These are phyloP conservation scores for Leishmania turanica DNA, from an alignment of 208 protist species.

Conservation along the genomic window DNA sequence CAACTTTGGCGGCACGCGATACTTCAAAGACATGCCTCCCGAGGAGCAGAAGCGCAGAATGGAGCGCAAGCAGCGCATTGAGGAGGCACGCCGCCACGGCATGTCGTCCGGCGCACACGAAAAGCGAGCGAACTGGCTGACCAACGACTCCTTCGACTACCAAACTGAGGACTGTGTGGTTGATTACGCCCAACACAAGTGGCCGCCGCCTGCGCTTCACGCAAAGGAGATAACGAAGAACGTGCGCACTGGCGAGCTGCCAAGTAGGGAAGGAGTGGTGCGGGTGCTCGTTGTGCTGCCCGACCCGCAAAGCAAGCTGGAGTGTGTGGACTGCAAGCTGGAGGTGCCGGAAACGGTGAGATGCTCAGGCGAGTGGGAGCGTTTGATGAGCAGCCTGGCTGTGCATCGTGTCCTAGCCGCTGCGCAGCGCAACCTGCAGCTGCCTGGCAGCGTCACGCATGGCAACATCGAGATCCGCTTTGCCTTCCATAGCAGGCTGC, in stretches of 20 bases:
- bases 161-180: constrained; percentile 75
- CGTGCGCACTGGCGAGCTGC: constrained; percentile 7
- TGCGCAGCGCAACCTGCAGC: constrained; percentile 16
- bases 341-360: background rate
- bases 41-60: constrained; percentile 70
- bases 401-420: constrained; percentile 24
- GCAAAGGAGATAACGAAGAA: constrained; percentile 27
- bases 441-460: constrained; percentile 7
- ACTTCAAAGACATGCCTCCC: constrained; percentile 88
- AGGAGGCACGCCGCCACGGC: constrained; percentile 58
- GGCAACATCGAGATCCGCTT: constrained; percentile 21
- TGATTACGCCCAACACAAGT: constrained; percentile 59
- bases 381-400: constrained; percentile 39
- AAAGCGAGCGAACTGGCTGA: constrained; percentile 50
- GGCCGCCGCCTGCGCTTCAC: constrained; percentile 52
- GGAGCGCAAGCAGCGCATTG: constrained; percentile 58
- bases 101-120: background rate
- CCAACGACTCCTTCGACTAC: constrained; percentile 90
- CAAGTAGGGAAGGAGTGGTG: background rate
- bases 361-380: constrained; percentile 29
- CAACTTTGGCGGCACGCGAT: constrained; percentile 89
- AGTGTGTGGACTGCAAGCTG: background rate
- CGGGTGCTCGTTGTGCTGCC: constrained; percentile 48
- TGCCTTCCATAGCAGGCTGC: constrained; percentile 23
- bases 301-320: background rate